phyloP scores from a whole-genome alignment of 345 rosid genomes.

The Populus tremula region DNA sequence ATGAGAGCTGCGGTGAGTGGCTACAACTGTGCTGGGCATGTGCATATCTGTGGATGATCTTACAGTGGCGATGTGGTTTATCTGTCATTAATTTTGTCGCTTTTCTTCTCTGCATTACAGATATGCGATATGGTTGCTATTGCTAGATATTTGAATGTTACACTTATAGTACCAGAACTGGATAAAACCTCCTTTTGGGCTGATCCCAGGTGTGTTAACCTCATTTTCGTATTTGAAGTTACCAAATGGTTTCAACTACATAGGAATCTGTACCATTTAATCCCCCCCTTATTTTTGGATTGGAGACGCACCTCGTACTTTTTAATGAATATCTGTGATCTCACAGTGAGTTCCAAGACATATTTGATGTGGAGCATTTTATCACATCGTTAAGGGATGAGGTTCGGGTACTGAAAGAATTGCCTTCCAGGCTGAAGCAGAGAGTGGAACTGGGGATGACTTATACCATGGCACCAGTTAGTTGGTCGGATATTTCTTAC shows the following conservation, averaged over 20 bases:
- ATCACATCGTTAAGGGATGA: constrained; percentile 75
- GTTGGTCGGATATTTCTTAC: constrained; percentile 88
- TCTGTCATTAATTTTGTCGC: neutral
- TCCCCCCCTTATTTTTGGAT: neutral
- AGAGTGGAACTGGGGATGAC: constrained; percentile 57
- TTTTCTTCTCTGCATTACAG: constrained; percentile 31
- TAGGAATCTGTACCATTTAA: neutral
- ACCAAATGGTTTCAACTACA: neutral
- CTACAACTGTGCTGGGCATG: neutral
- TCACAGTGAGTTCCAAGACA: constrained; percentile 79
- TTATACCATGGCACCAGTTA: constrained; percentile 73
- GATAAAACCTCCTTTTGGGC: constrained; percentile 89
- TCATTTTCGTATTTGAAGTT: neutral
- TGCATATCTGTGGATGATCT: neutral
- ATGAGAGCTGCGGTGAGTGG: constrained; percentile 82
- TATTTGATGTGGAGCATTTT: constrained; percentile 83
- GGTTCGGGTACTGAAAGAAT: constrained; percentile 73
- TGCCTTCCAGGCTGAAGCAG: constrained; percentile 74
- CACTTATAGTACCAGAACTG: constrained; percentile 84
- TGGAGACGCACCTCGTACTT: neutral
- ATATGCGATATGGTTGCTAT: constrained; percentile 91
- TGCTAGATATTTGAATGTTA: constrained; percentile 77
- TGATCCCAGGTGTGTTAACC: constrained; percentile 64
- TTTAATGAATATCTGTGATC: neutral
- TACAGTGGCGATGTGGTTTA: neutral